phyloP scores from a whole-genome alignment of 108 stramenopile genomes.

The Pinguiococcus pyrenoidosus region DNA sequence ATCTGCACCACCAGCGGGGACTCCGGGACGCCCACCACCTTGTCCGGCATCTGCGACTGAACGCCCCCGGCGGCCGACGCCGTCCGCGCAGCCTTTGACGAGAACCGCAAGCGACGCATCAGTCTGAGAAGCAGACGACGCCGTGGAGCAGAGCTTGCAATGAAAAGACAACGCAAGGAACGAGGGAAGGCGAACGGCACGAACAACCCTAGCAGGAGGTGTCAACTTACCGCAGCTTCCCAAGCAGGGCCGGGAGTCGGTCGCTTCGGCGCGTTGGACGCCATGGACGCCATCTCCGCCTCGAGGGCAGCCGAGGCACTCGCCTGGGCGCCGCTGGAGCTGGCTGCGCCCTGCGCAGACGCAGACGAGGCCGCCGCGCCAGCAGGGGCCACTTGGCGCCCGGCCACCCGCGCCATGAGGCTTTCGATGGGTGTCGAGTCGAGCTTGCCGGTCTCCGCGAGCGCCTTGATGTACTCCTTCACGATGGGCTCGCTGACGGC shows the following conservation, averaged over 20 bases:
- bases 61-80: slow-evolving; percentile 2
- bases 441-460: slow-evolving; percentile 12
- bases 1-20: slow-evolving; percentile 39
- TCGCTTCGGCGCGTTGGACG: too few relatives aligned
- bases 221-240: too few relatives aligned
- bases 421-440: slow-evolving; percentile 7
- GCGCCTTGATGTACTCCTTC: slow-evolving; percentile 24
- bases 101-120: neutral
- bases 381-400: slow-evolving; percentile 1
- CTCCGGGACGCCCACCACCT: neutral
- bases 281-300: too few relatives aligned
- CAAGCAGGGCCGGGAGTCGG: too few relatives aligned
- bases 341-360: slow-evolving; percentile 6
- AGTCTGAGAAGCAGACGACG: neutral
- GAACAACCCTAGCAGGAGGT: too few relatives aligned
- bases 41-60: neutral
- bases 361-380: slow-evolving; percentile 8
- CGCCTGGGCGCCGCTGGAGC: neutral
- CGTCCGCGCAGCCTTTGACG: too few relatives aligned
- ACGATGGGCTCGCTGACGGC: slow-evolving; percentile 11
- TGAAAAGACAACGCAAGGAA: too few relatives aligned
- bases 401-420: neutral
- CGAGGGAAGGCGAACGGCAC: too few relatives aligned
- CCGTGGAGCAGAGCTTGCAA: too few relatives aligned
- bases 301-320: neutral